phyloP scores from a whole-genome alignment of 2,329 filamentous ascomycete genomes.

The Blumeria hordei region DNA sequence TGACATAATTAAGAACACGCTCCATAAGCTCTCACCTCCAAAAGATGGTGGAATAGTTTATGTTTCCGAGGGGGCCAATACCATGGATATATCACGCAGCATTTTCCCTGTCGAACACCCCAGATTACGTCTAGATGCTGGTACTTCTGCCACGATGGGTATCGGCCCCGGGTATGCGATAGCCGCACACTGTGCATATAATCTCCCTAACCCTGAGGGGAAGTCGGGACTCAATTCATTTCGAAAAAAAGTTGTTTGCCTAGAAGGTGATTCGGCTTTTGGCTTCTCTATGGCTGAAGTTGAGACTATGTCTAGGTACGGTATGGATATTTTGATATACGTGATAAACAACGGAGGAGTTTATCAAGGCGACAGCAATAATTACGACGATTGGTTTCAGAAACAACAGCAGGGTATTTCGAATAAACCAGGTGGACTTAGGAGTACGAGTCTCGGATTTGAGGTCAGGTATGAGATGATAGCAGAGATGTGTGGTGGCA shows the following conservation, averaged over 20 bases:
- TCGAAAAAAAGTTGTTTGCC: conserved; percentile 27
- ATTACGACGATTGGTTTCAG: conserved; percentile 20
- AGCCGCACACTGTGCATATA: conserved; percentile 30
- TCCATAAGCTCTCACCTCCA: conserved; percentile 22
- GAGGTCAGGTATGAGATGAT: conserved; percentile 30
- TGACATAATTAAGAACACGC: conserved; percentile 24
- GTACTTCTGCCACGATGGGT: conserved; percentile 34
- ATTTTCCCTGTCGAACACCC: conserved; percentile 28
- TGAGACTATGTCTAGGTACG: conserved; percentile 29
- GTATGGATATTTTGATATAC: conserved; percentile 28
- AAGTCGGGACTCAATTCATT: conserved; percentile 9
- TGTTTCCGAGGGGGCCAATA: conserved; percentile 32
- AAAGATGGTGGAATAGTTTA: conserved; percentile 26
- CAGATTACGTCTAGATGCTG: conserved; percentile 29
- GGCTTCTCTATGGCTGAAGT: conserved; percentile 30
- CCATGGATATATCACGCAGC: conserved; percentile 34
- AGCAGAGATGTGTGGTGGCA: conserved; percentile 28
- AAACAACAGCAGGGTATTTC: conserved; percentile 18
- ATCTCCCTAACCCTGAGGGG: conserved; percentile 18
- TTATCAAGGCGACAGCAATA: conserved; percentile 20
- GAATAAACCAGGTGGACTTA: conserved; percentile 16
- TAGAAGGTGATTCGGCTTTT: conserved; percentile 31
- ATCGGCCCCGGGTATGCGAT: conserved; percentile 31
- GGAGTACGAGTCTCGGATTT: conserved; percentile 26
- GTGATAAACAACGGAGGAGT: conserved; percentile 30